A percentile compares a stretch with the other conserved stretches of the same genome.
These are phyloP conservation scores for Pythium dissimile DNA, from an alignment of 352 stramenopile species.

Conservation along the genomic window DNA sequence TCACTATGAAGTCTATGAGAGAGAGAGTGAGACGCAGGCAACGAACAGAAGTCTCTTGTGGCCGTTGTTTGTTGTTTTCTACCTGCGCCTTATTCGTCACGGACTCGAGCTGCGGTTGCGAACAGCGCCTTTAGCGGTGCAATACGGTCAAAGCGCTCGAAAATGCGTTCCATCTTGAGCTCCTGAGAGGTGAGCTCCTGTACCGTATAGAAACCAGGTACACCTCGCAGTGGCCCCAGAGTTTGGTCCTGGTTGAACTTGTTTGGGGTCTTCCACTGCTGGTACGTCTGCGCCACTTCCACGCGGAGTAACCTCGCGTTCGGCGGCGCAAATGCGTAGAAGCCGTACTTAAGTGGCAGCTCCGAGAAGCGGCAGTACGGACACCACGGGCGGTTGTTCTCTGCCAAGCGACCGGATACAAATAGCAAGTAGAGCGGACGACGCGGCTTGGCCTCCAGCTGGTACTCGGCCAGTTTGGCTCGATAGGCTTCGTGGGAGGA, in stretches of 20 bases:
- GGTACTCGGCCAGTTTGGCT: slow-evolving; percentile 33
- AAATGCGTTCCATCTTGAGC: slow-evolving; percentile 43
- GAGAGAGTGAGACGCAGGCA: background rate
- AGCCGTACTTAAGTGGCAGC: slow-evolving; percentile 65
- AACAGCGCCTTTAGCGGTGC: slow-evolving; percentile 9
- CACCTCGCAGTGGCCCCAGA: slow-evolving; percentile 39
- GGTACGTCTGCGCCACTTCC: slow-evolving; percentile 58
- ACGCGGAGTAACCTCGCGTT: slow-evolving; percentile 55
- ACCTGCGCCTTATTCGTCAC: slow-evolving; percentile 4
- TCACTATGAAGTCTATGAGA: too few relatives aligned
- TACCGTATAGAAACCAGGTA: slow-evolving; percentile 49
- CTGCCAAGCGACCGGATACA: slow-evolving; percentile 52
- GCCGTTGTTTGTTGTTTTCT: background rate
- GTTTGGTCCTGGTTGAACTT: slow-evolving; percentile 53
- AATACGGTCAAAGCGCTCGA: slow-evolving; percentile 16
- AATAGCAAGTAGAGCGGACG: slow-evolving; percentile 63
- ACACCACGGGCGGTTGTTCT: slow-evolving; percentile 79
- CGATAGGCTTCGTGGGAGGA: slow-evolving; percentile 39
- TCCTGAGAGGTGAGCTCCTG: slow-evolving; percentile 20
- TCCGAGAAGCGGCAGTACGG: slow-evolving; percentile 79
- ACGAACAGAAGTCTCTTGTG: slow-evolving; percentile 1
- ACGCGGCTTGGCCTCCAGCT: slow-evolving; percentile 26
- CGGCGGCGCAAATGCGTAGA: slow-evolving; percentile 63
- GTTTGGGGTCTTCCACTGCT: slow-evolving; percentile 59
- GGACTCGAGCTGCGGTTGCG: background rate